Percentiles rank a stretch among this genome's conserved stretches.
Evolutionary conservation across 306 rosid species (phyloP).

Genomic region (Alnus glutinosa): DNA sequence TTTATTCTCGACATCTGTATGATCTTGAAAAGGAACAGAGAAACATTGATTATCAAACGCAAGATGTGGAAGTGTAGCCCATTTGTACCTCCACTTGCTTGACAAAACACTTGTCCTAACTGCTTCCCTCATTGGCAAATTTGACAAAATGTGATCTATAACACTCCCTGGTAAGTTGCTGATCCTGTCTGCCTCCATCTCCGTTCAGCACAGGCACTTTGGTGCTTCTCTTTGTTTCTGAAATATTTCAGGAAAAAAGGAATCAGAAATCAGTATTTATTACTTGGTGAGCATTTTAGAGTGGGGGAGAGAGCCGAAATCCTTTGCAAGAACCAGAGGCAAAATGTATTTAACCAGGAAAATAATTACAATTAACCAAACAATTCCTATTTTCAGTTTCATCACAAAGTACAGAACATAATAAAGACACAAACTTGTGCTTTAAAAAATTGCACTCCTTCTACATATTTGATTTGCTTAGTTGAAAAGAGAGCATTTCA

Average conservation of each 20-base stretch:
- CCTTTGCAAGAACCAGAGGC: not conserved
- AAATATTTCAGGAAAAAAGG: slow-evolving; percentile 20
- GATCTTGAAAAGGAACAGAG: slow-evolving; percentile 32
- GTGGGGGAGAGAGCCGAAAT: not conserved
- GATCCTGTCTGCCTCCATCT: slow-evolving; percentile 49
- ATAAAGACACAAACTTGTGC: not conserved
- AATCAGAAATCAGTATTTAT: slow-evolving; percentile 28
- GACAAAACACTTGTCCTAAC: slow-evolving; percentile 64
- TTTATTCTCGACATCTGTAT: slow-evolving; percentile 36
- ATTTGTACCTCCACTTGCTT: slow-evolving; percentile 68
- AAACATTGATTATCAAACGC: slow-evolving; percentile 53
- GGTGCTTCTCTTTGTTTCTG: slow-evolving; percentile 35
- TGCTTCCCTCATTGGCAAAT: slow-evolving; percentile 53
- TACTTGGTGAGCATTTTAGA: not conserved
- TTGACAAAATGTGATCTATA: slow-evolving; percentile 48
- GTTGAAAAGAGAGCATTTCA: not conserved
- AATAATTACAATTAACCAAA: not conserved
- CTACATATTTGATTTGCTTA: not conserved
- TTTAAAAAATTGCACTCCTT: not conserved
- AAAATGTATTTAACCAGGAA: not conserved
- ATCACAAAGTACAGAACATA: not conserved
- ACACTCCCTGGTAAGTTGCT: slow-evolving; percentile 55
- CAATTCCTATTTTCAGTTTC: not conserved
- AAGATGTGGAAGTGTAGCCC: slow-evolving; percentile 47
- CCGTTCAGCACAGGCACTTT: slow-evolving; percentile 32